These are phyloP conservation scores for Dendrostoma leiphaemia DNA, from an alignment of 2,329 filamentous ascomycete species.

Conservation along the genomic window DNA sequence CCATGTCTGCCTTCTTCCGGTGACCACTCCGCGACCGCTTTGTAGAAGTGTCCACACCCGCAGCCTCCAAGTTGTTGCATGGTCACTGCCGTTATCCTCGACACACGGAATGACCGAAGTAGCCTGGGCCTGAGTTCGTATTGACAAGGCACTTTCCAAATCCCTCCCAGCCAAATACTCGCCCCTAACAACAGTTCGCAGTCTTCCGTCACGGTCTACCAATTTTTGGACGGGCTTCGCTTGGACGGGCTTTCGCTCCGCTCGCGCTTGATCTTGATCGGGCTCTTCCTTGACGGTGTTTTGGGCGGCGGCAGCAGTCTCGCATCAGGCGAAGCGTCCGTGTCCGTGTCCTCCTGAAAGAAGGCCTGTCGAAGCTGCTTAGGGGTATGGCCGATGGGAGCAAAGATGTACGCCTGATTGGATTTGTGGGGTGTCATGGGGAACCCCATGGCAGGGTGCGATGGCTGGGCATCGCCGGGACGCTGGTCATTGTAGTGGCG, in stretches of 20 bases:
- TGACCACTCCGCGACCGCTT: too few species aligned
- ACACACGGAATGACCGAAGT: not conserved
- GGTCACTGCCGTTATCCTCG: not conserved
- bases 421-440: slow-evolving; percentile 26
- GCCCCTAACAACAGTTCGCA: not conserved
- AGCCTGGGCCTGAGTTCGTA: not conserved
- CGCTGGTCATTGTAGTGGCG: slow-evolving; percentile 9
- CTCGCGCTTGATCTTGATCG: slow-evolving; percentile 51
- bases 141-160: too few species aligned
- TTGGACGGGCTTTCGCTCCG: slow-evolving; percentile 49
- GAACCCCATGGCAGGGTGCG: slow-evolving; percentile 20
- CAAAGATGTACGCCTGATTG: slow-evolving; percentile 46
- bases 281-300: slow-evolving; percentile 48
- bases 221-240: slow-evolving; percentile 38
- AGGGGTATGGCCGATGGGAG: slow-evolving; percentile 48
- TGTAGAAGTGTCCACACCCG: too few species aligned
- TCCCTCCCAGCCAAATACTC: not conserved
- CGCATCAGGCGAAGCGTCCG: slow-evolving; percentile 47
- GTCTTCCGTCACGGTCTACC: slow-evolving; percentile 22
- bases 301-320: slow-evolving; percentile 41
- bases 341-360: slow-evolving; percentile 46
- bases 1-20: too few species aligned
- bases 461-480: slow-evolving; percentile 4
- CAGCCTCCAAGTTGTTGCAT: too few species aligned
- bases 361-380: slow-evolving; percentile 40